These are phyloP conservation scores for Bocquillonia castaneifolia DNA, from an alignment of 441 rosid genomes.

Conservation along the genomic window DNA sequence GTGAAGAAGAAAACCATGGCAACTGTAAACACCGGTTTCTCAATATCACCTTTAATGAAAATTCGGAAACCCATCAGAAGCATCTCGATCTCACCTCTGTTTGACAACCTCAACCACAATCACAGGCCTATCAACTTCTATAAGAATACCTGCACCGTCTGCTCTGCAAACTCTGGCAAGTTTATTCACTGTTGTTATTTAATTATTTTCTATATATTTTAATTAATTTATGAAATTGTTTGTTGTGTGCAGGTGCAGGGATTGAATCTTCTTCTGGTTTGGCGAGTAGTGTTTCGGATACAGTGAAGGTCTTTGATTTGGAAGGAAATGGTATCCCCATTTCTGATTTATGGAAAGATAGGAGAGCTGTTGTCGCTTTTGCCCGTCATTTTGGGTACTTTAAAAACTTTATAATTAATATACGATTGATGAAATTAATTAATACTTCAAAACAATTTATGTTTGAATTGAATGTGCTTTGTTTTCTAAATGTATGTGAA, in stretches of 20 bases:
- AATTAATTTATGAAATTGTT: not conserved
- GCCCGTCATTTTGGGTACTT: conserved; percentile 91
- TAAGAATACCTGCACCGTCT: conserved; percentile 22
- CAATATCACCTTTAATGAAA: not conserved
- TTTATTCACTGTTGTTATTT: not conserved
- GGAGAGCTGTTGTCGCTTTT: conserved; percentile 81
- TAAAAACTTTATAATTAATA: too few relatives aligned
- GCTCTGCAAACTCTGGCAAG: conserved; percentile 57
- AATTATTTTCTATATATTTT: not conserved
- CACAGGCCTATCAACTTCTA: not conserved
- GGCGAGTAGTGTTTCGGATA: conserved; percentile 40
- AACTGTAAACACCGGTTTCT: conserved; percentile 14
- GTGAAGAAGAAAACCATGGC: conserved; percentile 21
- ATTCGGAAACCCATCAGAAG: conserved; percentile 21
- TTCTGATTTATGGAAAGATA: conserved; percentile 81
- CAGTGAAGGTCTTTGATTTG: conserved; percentile 61
- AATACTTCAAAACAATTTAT: too few relatives aligned
- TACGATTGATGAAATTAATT: too few relatives aligned
- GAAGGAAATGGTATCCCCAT: conserved; percentile 57
- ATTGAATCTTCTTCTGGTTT: conserved; percentile 29
- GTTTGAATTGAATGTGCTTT: not conserved
- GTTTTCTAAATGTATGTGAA: too few relatives aligned
- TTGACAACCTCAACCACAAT: conserved; percentile 3
- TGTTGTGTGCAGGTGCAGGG: conserved; percentile 27
- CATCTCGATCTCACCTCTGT: not conserved